Evolutionary conservation across 2,329 filamentous ascomycete species (phyloP).

Genomic region (Fusarium austroafricanum): DNA sequence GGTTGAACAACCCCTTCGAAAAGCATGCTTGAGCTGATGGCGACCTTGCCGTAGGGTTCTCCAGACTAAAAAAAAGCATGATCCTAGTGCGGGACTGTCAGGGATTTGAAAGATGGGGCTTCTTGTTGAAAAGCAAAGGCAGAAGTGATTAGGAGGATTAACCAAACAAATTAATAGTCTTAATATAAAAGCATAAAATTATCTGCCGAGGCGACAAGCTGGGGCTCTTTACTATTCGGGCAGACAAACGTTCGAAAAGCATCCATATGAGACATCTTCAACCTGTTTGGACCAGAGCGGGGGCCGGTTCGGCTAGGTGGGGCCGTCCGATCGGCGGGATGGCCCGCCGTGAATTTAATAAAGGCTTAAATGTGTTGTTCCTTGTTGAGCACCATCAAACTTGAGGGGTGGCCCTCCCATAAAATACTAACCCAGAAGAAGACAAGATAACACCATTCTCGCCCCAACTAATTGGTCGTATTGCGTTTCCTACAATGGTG

Average conservation of each 20-base stretch:
- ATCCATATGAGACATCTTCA: not conserved
- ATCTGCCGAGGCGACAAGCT: not conserved
- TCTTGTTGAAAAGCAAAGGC: not conserved
- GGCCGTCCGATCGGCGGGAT: conserved; percentile 31
- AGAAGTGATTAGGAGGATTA: not conserved
- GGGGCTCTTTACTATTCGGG: not conserved
- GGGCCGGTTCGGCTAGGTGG: conserved; percentile 27
- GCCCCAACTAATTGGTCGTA: not conserved
- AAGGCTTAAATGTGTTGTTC: not conserved
- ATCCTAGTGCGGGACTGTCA: conserved; percentile 8
- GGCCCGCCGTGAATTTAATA: conserved; percentile 23
- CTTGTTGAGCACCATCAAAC: not conserved
- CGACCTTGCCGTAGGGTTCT: conserved; percentile 9
- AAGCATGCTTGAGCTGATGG: not conserved
- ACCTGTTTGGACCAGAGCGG: not conserved
- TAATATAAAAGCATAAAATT: not conserved
- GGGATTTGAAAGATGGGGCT: not conserved
- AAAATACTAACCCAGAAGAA: too few species aligned
- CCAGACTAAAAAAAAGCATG: conserved; percentile 12
- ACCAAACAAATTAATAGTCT: too few species aligned
- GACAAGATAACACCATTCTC: not conserved
- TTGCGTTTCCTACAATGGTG: not conserved
- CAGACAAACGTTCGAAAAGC: not conserved
- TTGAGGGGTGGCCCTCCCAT: not conserved
- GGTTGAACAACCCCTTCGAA: not conserved